Percentiles rank a stretch among this genome's conserved stretches.
Evolutionary conservation across 2,329 filamentous ascomycete genomes (phyloP).

Genomic region (Aspergillus piperis): DNA sequence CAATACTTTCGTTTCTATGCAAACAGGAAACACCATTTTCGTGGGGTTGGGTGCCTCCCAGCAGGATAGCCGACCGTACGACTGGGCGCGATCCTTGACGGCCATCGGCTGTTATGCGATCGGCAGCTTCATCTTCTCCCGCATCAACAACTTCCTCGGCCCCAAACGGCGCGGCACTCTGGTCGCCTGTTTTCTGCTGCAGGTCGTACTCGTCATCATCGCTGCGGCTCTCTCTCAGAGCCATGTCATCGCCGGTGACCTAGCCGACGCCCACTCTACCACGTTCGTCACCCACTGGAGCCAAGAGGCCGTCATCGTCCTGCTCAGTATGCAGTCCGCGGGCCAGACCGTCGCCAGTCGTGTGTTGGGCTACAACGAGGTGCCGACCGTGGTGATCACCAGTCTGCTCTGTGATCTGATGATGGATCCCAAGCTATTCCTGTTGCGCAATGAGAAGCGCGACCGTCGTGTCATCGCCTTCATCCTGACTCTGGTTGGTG

Average conservation of each 20-base stretch:
- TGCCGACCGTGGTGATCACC: conserved; percentile 38
- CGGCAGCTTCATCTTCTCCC: conserved; percentile 46
- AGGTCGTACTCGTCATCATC: conserved; percentile 30
- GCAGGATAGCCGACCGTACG: conserved; percentile 43
- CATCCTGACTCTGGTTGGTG: conserved; percentile 28
- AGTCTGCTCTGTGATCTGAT: conserved; percentile 35
- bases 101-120: conserved; percentile 47
- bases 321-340: conserved; percentile 34
- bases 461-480: conserved; percentile 32
- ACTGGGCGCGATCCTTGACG: conserved; percentile 48
- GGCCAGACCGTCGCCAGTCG: conserved; percentile 35
- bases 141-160: conserved; percentile 32
- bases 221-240: conserved; percentile 30
- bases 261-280: background rate
- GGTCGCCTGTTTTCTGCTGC: conserved; percentile 32
- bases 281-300: conserved; percentile 19
- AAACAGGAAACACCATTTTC: conserved; percentile 46
- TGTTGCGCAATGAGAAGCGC: conserved; percentile 30
- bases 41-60: conserved; percentile 45
- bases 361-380: conserved; percentile 31
- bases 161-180: conserved; percentile 26
- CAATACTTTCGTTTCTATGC: conserved; percentile 41
- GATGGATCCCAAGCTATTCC: conserved; percentile 31
- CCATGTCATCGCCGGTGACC: conserved; percentile 25
- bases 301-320: conserved; percentile 32